Percentiles rank a stretch among this genome's conserved stretches.
These are phyloP conservation scores for Podospora tetraspora DNA, from an alignment of 495 filamentous ascomycete genomes.

Conservation along the genomic window DNA sequence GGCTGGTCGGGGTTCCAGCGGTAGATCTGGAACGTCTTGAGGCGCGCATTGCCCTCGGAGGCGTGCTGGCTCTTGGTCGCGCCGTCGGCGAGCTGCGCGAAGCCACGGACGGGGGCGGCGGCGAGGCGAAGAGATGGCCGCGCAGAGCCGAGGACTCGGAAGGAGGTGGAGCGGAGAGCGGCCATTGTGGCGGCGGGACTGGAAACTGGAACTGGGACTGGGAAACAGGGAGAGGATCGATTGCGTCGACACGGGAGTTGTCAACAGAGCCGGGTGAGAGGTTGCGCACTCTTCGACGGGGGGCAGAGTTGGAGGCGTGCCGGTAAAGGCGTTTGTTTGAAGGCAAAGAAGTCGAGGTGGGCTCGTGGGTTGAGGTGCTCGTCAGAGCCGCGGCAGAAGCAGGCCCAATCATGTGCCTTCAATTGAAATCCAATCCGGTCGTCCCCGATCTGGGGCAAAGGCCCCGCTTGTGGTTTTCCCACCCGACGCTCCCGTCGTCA, in stretches of 20 bases:
- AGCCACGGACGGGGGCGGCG: conserved; percentile 37
- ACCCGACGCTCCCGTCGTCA: neutral
- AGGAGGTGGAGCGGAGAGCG: conserved; percentile 63
- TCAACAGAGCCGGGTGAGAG: neutral
- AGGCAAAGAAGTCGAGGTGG: no score
- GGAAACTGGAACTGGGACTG: neutral
- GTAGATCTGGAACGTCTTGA: conserved; percentile 98
- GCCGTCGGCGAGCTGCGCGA: conserved; percentile 45
- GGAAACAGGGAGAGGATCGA: neutral
- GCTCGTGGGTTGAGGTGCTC: no score
- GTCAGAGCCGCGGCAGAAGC: conserved; percentile 14
- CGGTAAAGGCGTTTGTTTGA: no score
- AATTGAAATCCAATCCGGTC: conserved; percentile 20
- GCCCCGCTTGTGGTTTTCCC: neutral
- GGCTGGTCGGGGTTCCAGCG: conserved; percentile 95
- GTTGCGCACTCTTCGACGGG: neutral
- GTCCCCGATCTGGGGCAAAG: conserved; percentile 9
- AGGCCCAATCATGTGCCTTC: conserved; percentile 19
- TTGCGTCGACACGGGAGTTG: neutral
- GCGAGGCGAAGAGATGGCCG: conserved; percentile 45
- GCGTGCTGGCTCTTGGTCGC: conserved; percentile 20
- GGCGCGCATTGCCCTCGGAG: conserved; percentile 48
- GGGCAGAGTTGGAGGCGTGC: neutral
- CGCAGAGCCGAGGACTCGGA: conserved; percentile 54
- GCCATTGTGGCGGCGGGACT: conserved; percentile 53